Evolutionary conservation across 805 yeast species (phyloP), one percentile per base, ranked within the genome.

Genomic region (Yamadazyma nakazawae): DNA sequence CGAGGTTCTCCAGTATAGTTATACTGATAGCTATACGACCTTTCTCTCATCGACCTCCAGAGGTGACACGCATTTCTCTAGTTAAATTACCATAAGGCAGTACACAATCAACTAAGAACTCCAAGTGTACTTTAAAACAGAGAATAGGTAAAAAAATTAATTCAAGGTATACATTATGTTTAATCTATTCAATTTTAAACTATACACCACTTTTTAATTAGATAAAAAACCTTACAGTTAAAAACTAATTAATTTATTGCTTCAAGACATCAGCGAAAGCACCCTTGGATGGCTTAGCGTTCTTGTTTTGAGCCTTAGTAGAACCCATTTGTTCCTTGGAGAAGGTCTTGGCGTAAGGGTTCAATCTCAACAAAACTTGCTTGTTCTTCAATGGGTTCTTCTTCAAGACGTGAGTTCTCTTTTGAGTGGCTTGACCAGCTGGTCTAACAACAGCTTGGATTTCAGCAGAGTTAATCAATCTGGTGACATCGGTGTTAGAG

Each of bases 261-360:
- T 79, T 84, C 71, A 85, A 80, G 61, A 81, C 81, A 62, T 78
- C 74, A 58, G 76, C 68, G 79, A 85, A 85, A 64, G 77, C 78
- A 70, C 84, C 85, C 76, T 84, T 77, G 59, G 88, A 81, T 70
- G 87, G 85, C 70, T 74, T 75, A 63, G 79, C 78, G 67, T 76
- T 70, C 60, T 81, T 52, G 74, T 76, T 73, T 61, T 76, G 83
- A 71, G 74, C 85, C 84, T 88, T 88, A 70, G 75, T 76, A 61
- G 91, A 83, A 68, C 95, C 96, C 62, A 85, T 79, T 79, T 88
- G 88, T 81, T 89, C 84, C 75, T 86, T 90, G 66, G 96, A 70
- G 80, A 84, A 92, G 65, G 92, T 96, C 86, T 88, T 89, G 67
- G 99, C 98, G 85, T 94, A 94, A 63, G 99, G 99, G 96, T 94